phyloP scores from a whole-genome alignment of 805 yeast species.

The Ogataea degrootiae region DNA sequence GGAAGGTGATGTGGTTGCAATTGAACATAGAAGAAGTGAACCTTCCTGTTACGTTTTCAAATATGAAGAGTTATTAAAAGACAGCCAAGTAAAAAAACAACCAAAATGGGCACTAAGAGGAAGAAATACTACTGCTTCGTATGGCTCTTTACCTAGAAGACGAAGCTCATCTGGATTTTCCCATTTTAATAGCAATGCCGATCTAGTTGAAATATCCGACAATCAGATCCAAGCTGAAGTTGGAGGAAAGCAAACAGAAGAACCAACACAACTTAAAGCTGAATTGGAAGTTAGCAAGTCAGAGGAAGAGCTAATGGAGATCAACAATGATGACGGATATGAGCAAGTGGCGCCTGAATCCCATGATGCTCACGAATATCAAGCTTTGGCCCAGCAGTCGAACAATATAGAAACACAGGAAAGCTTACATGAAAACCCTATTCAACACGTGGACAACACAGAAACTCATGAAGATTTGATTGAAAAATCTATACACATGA shows the following conservation, averaged over 20 bases:
- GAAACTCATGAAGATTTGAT: neutral
- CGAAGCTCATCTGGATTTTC: neutral
- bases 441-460: no score
- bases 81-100: no score
- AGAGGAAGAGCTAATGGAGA: no score
- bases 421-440: neutral
- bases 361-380: neutral
- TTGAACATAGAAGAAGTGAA: slow-evolving; percentile 47
- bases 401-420: neutral
- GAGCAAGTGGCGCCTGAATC: neutral
- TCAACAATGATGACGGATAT: neutral
- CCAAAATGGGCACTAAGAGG: slow-evolving; percentile 28
- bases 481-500: neutral
- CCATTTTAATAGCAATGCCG: neutral
- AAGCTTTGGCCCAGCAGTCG: neutral
- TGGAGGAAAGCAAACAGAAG: no score
- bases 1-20: slow-evolving; percentile 53
- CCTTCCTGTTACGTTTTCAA: slow-evolving; percentile 39
- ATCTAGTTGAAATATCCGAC: slow-evolving; percentile 7
- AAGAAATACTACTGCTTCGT: neutral
- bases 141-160: slow-evolving; percentile 3
- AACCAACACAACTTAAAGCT: no score
- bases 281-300: no score
- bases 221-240: neutral
- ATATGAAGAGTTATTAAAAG: neutral